phyloP scores from a whole-genome alignment of 2,329 filamentous ascomycete species.

The Cercospora canescens region DNA sequence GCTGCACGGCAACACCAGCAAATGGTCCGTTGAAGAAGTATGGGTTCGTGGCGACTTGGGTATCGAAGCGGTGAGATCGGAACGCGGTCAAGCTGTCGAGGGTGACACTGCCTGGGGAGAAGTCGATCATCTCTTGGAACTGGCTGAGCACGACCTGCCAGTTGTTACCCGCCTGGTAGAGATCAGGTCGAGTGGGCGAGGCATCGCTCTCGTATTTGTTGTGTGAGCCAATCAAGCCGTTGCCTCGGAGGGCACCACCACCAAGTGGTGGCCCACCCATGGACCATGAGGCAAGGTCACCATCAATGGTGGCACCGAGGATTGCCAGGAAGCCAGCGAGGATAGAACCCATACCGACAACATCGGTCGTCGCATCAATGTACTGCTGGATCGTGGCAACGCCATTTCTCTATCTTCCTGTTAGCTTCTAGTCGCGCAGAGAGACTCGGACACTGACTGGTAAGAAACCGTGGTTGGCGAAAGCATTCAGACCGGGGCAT shows the following conservation, averaged over 20 bases:
- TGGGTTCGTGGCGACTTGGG: constrained; percentile 15
- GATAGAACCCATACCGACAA: constrained; percentile 38
- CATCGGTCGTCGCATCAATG: constrained; percentile 29
- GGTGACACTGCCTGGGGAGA: constrained; percentile 21
- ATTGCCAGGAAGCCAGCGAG: constrained; percentile 36
- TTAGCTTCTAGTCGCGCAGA: not conserved
- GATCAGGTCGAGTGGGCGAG: constrained; percentile 36
- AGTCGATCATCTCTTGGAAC: constrained; percentile 34
- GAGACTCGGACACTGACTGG: not conserved
- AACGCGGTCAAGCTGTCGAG: constrained; percentile 20
- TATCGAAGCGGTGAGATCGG: constrained; percentile 26
- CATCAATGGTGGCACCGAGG: constrained; percentile 36
- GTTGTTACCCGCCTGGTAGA: constrained; percentile 34
- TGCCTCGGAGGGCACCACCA: constrained; percentile 16
- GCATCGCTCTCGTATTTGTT: constrained; percentile 40
- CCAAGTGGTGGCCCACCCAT: constrained; percentile 32
- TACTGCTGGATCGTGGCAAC: constrained; percentile 34
- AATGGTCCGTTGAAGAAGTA: constrained; percentile 37
- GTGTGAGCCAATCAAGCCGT: constrained; percentile 32
- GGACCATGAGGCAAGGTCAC: constrained; percentile 33
- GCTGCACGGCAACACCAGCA: constrained; percentile 31
- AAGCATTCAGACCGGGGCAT: constrained; percentile 37
- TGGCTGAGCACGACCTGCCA: constrained; percentile 27
- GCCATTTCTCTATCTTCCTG: constrained; percentile 28
- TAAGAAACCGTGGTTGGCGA: constrained; percentile 24